A percentile compares a stretch with the other conserved stretches of the same genome.
Conservation (phyloP, 495 filamentous ascomycete species). For the Apiosordaria backusii region DNA sequence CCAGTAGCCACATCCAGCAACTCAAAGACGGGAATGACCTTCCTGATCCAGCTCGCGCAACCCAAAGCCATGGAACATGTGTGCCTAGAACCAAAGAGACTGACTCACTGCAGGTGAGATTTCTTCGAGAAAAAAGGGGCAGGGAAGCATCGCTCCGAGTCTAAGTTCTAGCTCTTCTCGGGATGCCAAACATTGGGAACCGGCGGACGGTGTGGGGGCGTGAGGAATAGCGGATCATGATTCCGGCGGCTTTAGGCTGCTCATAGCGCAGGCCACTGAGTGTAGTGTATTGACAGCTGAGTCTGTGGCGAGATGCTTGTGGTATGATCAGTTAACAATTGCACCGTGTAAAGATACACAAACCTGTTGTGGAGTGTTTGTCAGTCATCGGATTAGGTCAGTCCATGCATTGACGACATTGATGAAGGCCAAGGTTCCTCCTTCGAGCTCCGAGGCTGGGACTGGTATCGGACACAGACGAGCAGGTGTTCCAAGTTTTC, state of each 20-base stretch:
- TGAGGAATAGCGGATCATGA: slow-evolving; percentile 6
- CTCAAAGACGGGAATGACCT: not conserved
- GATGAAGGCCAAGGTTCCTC: not conserved
- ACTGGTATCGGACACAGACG: not conserved
- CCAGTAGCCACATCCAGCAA: not conserved
- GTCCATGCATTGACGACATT: not conserved
- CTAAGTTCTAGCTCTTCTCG: not conserved
- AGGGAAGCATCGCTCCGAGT: not conserved
- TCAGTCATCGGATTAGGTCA: not conserved
- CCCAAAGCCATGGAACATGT: not conserved
- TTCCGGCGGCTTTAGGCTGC: slow-evolving; percentile 4
- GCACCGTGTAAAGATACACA: not conserved
- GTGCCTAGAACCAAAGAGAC: not conserved
- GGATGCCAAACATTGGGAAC: not conserved
- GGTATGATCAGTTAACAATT: not conserved
- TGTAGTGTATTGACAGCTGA: not conserved
- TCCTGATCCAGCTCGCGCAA: not conserved
- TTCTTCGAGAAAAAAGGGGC: not conserved
- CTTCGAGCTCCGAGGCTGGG: not conserved
- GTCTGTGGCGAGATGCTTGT: not conserved
- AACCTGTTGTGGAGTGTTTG: not conserved
- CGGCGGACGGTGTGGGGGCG: not conserved
- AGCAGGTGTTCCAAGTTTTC: not conserved
- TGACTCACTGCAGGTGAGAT: not conserved
- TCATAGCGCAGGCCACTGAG: not conserved